Percentiles rank a stretch among this genome's conserved stretches.
Evolutionary conservation across 1,284 basidiomycete genomes (phyloP).

Genomic region (Inonotus obliquus): DNA sequence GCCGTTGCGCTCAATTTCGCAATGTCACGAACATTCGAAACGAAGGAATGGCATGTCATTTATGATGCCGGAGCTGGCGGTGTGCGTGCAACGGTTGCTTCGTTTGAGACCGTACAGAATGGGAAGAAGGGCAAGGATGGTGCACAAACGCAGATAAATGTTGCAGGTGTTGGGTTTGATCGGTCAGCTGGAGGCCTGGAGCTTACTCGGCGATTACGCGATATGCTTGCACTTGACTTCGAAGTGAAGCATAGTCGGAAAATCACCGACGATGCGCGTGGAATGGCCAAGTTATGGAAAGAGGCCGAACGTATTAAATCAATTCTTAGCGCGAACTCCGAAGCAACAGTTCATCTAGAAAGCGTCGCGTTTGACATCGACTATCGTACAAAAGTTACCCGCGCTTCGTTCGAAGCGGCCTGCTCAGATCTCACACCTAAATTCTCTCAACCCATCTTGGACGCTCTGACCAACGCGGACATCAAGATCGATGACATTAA

Average conservation of each 20-base stretch:
- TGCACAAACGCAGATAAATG: constrained; percentile 72
- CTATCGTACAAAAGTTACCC: constrained; percentile 74
- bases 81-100: constrained; percentile 83
- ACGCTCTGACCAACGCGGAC: constrained; percentile 70
- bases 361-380: constrained; percentile 89
- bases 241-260: constrained; percentile 61
- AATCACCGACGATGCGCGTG: constrained; percentile 71
- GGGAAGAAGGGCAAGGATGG: constrained; percentile 51
- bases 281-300: constrained; percentile 91
- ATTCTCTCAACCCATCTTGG: constrained; percentile 73
- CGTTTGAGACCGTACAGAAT: constrained; percentile 60
- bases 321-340: constrained; percentile 90
- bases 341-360: constrained; percentile 77
- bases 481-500: constrained; percentile 63
- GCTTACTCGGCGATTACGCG: constrained; percentile 80
- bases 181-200: constrained; percentile 75
- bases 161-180: constrained; percentile 80
- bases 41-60: constrained; percentile 84
- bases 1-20: constrained; percentile 94
- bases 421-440: constrained; percentile 58
- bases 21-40: constrained; percentile 84
- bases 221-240: constrained; percentile 78
- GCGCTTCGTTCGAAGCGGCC: constrained; percentile 73
- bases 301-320: constrained; percentile 91
- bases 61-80: constrained; percentile 92